Evolutionary conservation across 2,329 filamentous ascomycete genomes (phyloP), one percentile per base, ranked within the genome.

Genomic region (Scedosporium boydii): DNA sequence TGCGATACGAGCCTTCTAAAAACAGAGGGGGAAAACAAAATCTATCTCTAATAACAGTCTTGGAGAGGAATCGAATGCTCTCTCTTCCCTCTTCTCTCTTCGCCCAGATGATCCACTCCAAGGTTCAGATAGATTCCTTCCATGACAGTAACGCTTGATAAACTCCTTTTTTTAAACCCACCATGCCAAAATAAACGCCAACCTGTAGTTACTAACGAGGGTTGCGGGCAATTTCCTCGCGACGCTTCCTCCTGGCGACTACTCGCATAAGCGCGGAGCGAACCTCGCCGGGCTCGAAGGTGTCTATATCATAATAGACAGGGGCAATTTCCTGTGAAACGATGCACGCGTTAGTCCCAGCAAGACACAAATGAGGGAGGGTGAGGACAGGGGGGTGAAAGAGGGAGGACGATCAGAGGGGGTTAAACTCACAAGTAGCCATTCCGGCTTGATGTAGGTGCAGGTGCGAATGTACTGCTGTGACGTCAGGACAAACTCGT

Each of bases 391-490:
- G 46, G 41, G 48, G 18, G 27, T 34, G 61, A 4, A 27, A 41
- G 38, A 42, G 34, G 27, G 41, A 42, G 64, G 60, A 62, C 4
- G 26, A 38, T 34, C 12, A 56, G 12, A 29, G 14, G 41, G 29
- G 29, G 42, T 26, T 51, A 56, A 44, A 48, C 88, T 77, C 81
- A 93, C 90, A 75, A 98, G 73, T 65, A 99, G 79, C 95, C 95
- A 99, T 75, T 99, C 95, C 0, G 93, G 90, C 73, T 90, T 89
- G 62, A 99, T 88, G 34, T 90, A 87, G 12, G 93, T 98, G 58
- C 97, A 91, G 0, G 91, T 97, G 63, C 96, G 86, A 69, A 99
- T 93, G 74, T 97, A 99, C 78, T 98, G 96, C 83, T 99, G 97
- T 61, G 90, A 95, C 0, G 95, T 99, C 62, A 99, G 84, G 12